A percentile compares a stretch with the other conserved stretches of the same genome.
phyloP scores from a whole-genome alignment of 768 basidiomycete species.

The Podaxis sp. region DNA sequence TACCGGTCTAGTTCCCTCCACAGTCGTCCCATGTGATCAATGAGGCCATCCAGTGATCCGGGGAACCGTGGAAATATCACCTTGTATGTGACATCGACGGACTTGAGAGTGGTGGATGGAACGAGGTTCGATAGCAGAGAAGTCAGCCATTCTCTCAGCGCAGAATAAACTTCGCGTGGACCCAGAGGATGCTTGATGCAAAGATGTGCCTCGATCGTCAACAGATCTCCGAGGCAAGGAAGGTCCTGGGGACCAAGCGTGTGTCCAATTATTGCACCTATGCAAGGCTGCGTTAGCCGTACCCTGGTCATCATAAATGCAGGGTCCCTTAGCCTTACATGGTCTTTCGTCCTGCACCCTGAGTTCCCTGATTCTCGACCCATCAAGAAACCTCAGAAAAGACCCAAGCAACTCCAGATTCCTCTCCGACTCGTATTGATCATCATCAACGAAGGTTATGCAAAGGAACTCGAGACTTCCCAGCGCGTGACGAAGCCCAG shows the following conservation, averaged over 20 bases:
- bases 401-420: conserved; percentile 3
- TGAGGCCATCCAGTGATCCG: background rate
- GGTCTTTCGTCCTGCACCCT: conserved; percentile 14
- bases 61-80: background rate
- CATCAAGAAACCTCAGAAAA: conserved; percentile 11
- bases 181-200: background rate
- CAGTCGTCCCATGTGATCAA: background rate
- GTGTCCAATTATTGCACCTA: conserved; percentile 4
- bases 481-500: background rate
- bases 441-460: conserved; percentile 4
- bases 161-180: background rate
- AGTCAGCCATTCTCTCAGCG: conserved; percentile 5
- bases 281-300: background rate
- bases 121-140: background rate
- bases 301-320: background rate
- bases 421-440: conserved; percentile 6
- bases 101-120: background rate
- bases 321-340: conserved; percentile 3
- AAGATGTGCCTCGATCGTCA: background rate
- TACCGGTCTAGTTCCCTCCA: conserved; percentile 9
- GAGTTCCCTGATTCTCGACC: conserved; percentile 7
- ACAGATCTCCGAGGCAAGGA: background rate
- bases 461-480: background rate
- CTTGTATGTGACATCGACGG: conserved; percentile 6
- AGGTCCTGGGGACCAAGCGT: background rate